phyloP scores from a whole-genome alignment of 768 basidiomycete species.

The Xerocomus potaroensis region DNA sequence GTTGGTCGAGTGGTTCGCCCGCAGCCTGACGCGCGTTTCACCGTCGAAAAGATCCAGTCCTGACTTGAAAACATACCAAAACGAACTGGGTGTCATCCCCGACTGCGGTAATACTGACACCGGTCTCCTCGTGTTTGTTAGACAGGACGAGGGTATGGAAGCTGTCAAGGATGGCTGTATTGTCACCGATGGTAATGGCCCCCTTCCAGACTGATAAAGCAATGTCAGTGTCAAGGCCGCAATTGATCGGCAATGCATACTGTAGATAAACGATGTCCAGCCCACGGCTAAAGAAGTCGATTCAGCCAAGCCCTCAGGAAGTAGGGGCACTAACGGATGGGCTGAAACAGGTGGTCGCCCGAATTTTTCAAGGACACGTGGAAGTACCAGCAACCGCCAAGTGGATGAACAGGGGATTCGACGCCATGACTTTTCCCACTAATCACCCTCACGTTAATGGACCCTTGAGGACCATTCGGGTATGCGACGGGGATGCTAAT shows the following conservation, averaged over 20 bases:
- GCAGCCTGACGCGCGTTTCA: constrained; percentile 49
- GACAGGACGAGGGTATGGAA: constrained; percentile 88
- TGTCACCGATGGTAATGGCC: constrained; percentile 53
- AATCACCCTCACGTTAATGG: constrained; percentile 74
- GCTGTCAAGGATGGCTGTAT: constrained; percentile 41
- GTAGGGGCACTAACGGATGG: constrained; percentile 55
- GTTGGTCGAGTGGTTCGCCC: constrained; percentile 86
- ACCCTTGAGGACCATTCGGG: constrained; percentile 64
- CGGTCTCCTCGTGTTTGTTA: constrained; percentile 50
- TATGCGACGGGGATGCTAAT: constrained; percentile 67
- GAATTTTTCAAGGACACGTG: constrained; percentile 66
- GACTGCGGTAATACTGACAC: constrained; percentile 58
- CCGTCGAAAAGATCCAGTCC: neutral
- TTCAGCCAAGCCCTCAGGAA: neutral
- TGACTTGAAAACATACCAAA: constrained; percentile 44
- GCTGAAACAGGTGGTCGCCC: constrained; percentile 67
- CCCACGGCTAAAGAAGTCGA: constrained; percentile 48
- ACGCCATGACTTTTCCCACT: constrained; percentile 85
- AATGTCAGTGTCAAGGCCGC: neutral
- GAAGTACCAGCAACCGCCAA: constrained; percentile 94
- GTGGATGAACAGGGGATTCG: constrained; percentile 83
- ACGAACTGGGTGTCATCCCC: constrained; percentile 70
- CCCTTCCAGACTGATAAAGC: constrained; percentile 42
- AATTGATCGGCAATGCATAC: constrained; percentile 38
- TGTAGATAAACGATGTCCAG: constrained; percentile 89